Percentiles rank a stretch among this genome's conserved stretches.
Conservation (phyloP, 805 yeast genomes). For the Starmerella kuoi region DNA sequence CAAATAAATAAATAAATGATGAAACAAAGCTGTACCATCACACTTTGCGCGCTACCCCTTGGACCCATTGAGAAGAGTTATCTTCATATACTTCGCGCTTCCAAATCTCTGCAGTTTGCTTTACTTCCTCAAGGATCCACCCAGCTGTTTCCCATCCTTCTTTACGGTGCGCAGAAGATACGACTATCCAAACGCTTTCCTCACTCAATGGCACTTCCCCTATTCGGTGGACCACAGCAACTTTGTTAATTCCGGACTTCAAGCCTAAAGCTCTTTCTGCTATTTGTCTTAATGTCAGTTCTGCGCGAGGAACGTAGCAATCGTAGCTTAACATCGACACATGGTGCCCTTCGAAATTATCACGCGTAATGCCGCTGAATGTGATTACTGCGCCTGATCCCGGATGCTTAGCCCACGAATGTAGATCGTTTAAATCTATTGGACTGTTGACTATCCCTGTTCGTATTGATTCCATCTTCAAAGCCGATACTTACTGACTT, state of each 20-base stretch:
- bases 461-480: neutral
- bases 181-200: conserved; percentile 37
- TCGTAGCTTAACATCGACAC: conserved; percentile 37
- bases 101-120: conserved; percentile 40
- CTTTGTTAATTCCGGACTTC: conserved; percentile 17
- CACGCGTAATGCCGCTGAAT: conserved; percentile 42
- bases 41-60: too few species aligned
- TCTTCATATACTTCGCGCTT: conserved; percentile 36
- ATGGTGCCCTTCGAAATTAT: conserved; percentile 32
- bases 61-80: conserved; percentile 35
- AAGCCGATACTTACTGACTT: too few species aligned
- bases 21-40: too few species aligned
- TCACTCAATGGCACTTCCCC: conserved; percentile 39
- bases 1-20: too few species aligned
- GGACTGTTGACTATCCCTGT: conserved; percentile 13
- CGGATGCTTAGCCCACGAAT: conserved; percentile 34
- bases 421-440: conserved; percentile 16
- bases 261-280: conserved; percentile 27
- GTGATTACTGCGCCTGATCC: conserved; percentile 39
- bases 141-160: conserved; percentile 40
- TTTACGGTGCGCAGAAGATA: conserved; percentile 36
- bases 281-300: conserved; percentile 30
- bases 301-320: conserved; percentile 35
- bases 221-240: conserved; percentile 36
- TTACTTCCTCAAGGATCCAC: conserved; percentile 36